These are phyloP conservation scores for Aspergillus pseudoviridinutans DNA, from an alignment of 2,329 filamentous ascomycete genomes.

Conservation along the genomic window DNA sequence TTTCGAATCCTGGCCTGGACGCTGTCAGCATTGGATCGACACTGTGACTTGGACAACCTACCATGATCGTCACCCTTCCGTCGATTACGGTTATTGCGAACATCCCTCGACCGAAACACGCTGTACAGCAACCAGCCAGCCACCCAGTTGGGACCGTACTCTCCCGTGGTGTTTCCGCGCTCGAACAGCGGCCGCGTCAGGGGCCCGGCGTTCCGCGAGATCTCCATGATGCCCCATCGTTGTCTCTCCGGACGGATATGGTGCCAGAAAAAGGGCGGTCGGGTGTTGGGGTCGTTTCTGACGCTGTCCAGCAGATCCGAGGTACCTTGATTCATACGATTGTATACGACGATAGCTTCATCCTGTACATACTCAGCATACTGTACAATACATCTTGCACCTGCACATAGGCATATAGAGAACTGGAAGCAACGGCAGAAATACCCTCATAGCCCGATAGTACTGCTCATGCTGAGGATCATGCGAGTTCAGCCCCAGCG, in stretches of 20 bases:
- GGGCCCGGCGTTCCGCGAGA: constrained; percentile 39
- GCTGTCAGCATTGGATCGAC: constrained; percentile 1
- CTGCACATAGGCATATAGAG: not conserved
- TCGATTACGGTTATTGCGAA: constrained; percentile 45
- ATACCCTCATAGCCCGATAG: constrained; percentile 45
- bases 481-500: constrained; percentile 38
- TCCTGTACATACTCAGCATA: constrained; percentile 27
- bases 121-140: constrained; percentile 46
- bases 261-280: constrained; percentile 46
- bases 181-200: constrained; percentile 39
- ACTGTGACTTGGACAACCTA: not conserved
- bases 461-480: constrained; percentile 42
- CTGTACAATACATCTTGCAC: not conserved
- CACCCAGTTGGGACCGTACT: constrained; percentile 46
- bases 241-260: constrained; percentile 43
- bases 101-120: constrained; percentile 45
- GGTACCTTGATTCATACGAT: constrained; percentile 38
- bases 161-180: constrained; percentile 37
- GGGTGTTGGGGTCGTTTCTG: constrained; percentile 32
- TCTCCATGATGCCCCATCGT: constrained; percentile 40
- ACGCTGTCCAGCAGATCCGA: constrained; percentile 39
- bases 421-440: constrained; percentile 7
- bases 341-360: constrained; percentile 43
- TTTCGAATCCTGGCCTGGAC: constrained; percentile 17
- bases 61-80: constrained; percentile 31